These are phyloP conservation scores for Cyberlindnera xishuangbannaensis DNA, from an alignment of 805 yeast genomes.

Conservation along the genomic window DNA sequence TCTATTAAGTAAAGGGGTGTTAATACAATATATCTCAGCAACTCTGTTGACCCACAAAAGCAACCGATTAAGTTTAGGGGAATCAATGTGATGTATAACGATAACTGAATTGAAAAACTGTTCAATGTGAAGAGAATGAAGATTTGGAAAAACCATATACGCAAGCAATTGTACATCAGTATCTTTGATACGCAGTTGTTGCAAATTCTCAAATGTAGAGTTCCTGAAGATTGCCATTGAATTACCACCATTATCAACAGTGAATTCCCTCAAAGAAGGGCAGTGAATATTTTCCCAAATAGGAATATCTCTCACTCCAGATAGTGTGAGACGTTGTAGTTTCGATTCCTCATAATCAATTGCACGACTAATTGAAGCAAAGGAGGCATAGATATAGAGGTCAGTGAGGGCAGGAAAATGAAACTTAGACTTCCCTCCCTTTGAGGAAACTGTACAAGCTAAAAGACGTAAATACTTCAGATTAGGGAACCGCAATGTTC, in stretches of 20 bases:
- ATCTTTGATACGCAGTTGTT: constrained; percentile 7
- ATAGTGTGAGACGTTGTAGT: constrained; percentile 3
- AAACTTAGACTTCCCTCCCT: constrained; percentile 2
- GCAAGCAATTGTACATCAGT: constrained; percentile 10
- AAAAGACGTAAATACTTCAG: constrained; percentile 4
- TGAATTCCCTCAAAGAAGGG: constrained; percentile 5
- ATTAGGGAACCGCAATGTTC: constrained; percentile 9
- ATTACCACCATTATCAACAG: constrained; percentile 6
- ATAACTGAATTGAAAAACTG: constrained; percentile 12
- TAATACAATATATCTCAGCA: constrained; percentile 4
- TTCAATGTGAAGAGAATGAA: constrained; percentile 12
- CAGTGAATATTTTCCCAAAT: constrained; percentile 9
- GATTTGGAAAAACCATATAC: constrained; percentile 7
- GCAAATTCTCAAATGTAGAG: constrained; percentile 3
- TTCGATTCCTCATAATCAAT: constrained; percentile 9
- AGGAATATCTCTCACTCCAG: constrained; percentile 7
- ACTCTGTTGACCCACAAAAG: constrained; percentile 13
- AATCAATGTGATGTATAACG: constrained; percentile 6
- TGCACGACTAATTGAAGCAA: constrained; percentile 7
- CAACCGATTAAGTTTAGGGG: constrained; percentile 9
- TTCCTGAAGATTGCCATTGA: constrained; percentile 4
- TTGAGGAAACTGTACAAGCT: constrained; percentile 3
- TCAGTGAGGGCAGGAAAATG: constrained; percentile 4
- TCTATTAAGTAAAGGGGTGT: constrained; percentile 4
- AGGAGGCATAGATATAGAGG: constrained; percentile 2